Evolutionary conservation across 257 asterid genomes (phyloP).

Genomic region (Orobanche coerulescens): DNA sequence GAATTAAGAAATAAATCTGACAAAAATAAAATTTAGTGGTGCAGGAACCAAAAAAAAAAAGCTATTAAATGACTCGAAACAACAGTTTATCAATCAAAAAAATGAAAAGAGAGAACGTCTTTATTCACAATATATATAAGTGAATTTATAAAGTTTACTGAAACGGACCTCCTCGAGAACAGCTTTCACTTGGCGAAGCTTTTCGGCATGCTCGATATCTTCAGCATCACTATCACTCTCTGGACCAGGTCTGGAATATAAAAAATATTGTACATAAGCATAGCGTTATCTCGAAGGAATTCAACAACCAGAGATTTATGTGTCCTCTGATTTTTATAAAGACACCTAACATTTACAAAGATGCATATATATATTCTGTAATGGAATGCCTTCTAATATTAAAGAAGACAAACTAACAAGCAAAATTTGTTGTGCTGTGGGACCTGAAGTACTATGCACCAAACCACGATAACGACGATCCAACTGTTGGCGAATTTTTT

Average conservation of each 20-base stretch:
- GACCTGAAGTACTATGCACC: too few relatives aligned
- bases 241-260: constrained; percentile 62
- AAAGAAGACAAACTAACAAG: background rate
- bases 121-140: background rate
- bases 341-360: background rate
- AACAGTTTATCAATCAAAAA: constrained; percentile 7
- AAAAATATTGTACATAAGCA: constrained; percentile 21
- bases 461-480: too few relatives aligned
- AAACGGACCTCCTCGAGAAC: constrained; percentile 95
- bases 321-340: background rate
- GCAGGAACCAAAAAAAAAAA: background rate
- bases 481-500: too few relatives aligned
- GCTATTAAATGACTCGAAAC: background rate
- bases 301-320: background rate
- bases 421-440: too few relatives aligned
- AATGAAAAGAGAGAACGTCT: background rate
- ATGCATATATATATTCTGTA: too few relatives aligned
- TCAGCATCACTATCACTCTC: constrained; percentile 99
- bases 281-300: too few relatives aligned
- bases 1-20: too few relatives aligned
- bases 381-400: too few relatives aligned
- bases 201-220: constrained; percentile 92
- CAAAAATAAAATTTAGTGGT: constrained; percentile 2
- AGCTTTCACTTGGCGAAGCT: constrained; percentile 99
- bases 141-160: background rate